Base-by-base conservation (phyloP, 768 basidiomycete species). In the Lentinula guzmanii region DNA sequence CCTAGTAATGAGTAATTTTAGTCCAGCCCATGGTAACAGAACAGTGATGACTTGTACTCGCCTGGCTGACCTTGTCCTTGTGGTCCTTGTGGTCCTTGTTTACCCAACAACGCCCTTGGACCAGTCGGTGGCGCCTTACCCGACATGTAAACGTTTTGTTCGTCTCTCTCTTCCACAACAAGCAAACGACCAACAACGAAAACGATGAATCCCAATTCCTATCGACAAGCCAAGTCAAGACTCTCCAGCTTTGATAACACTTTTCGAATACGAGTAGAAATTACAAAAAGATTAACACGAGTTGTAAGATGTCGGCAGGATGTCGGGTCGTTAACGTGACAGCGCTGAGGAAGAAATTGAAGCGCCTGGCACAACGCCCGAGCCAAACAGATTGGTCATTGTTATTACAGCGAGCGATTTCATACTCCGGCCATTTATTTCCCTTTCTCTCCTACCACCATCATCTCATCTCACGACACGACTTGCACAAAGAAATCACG, bases 121-220 rank as follows among this genome's bases (percentile, higher is more conserved):
- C 59, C 59, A 4, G 59, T 60, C 16, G 59, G 59, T 31, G 59
- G 59, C n/a, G 59, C 59, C 59, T 60, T 60, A 8, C 59, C 59
- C 18, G 59, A 60, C 59, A 60, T 60, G 2, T 37, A 24, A 41
- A 9, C 39, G 15, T 24, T 16, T 28, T 43, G 3, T 56, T 5
- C 28, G 21, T 9, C 46, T 45, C n/a, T 45, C 43, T 45, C 43
- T 15, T 45, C 21, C 2, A 9, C 46, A 3, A 18, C 46, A 24
- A 16, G 28, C 28, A 28, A 24, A 48, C 46, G 46, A 21, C 21
- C 21, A 48, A 48, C 18, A 24, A 24, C 21, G 46, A 48, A 5
- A 24, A 24, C 18, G 8, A 4, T 8, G 9, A 48, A 39, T 8
- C 9, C 37, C 46, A 5, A 48, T 21, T 48, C 16, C 39, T 41